Conservation (phyloP, 1,284 basidiomycete genomes). For the Tylopilus sp. region DNA sequence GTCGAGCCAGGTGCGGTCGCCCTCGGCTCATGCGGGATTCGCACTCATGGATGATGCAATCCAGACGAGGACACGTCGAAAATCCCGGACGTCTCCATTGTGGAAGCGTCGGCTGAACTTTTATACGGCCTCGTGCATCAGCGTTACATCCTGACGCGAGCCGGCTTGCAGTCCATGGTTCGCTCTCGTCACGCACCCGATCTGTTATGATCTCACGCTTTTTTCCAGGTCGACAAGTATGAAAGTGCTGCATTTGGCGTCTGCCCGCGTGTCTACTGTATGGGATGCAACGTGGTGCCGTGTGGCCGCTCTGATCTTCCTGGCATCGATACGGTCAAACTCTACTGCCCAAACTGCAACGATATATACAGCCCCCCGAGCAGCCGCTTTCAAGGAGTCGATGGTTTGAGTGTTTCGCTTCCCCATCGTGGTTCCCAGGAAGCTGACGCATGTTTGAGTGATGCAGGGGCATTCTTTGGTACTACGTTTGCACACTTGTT, state of each 20-base stretch:
- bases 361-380: conserved; percentile 96
- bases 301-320: conserved; percentile 96
- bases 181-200: conserved; percentile 26
- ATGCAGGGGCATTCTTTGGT: conserved; percentile 93
- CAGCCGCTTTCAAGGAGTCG: conserved; percentile 93
- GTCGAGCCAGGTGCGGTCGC: conserved; percentile 89
- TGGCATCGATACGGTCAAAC: conserved; percentile 97
- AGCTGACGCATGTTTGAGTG: conserved; percentile 23
- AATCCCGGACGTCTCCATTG: conserved; percentile 94
- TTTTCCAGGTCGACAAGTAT: conserved; percentile 89
- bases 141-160: conserved; percentile 93
- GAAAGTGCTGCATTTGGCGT: conserved; percentile 90
- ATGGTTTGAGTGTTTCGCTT: conserved; percentile 59
- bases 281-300: conserved; percentile 87
- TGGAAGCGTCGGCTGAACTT: conserved; percentile 96
- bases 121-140: conserved; percentile 98
- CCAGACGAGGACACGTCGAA: conserved; percentile 90
- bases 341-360: conserved; percentile 98
- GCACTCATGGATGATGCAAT: conserved; percentile 14
- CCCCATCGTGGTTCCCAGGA: not conserved
- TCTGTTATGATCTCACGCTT: conserved; percentile 21
- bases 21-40: conserved; percentile 17
- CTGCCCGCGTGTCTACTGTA: conserved; percentile 95
- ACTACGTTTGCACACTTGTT: conserved; percentile 98
- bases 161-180: conserved; percentile 95